Conservation (phyloP, 2,329 filamentous ascomycete species). For the Colletotrichum acutatum region DNA sequence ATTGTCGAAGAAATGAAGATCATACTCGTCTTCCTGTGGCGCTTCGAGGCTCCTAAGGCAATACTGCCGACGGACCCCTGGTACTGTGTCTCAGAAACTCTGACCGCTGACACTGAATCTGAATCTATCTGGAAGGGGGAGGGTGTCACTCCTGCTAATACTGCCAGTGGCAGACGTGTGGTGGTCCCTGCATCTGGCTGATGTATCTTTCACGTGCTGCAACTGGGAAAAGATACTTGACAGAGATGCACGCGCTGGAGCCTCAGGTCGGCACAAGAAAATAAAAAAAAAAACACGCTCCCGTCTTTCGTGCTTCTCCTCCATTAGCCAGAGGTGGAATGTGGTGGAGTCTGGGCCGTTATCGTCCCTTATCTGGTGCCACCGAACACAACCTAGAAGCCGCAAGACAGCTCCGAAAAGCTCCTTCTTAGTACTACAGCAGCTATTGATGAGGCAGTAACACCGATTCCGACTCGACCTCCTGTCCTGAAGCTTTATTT, state of each 20-base stretch:
- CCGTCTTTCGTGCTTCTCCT: background rate
- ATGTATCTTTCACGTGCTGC: background rate
- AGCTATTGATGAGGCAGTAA: background rate
- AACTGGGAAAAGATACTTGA: background rate
- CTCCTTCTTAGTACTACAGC: background rate
- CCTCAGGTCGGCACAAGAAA: background rate
- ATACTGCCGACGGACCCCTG: background rate
- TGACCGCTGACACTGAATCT: conserved; percentile 3
- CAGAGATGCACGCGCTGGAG: background rate
- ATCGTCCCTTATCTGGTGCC: background rate
- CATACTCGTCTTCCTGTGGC: background rate
- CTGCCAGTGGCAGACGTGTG: background rate
- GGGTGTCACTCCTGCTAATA: background rate
- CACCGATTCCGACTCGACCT: background rate
- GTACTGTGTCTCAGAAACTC: background rate
- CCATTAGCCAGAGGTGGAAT: background rate
- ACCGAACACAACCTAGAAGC: background rate
- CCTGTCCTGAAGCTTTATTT: background rate
- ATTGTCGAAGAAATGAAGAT: background rate
- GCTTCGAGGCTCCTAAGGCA: background rate
- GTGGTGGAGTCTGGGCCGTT: background rate
- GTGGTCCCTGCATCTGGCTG: background rate
- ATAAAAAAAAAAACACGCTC: background rate
- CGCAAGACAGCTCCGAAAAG: background rate
- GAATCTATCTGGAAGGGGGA: background rate